These are phyloP conservation scores for Solanum infundibuliforme DNA, from an alignment of 257 asterid species.

Conservation along the genomic window DNA sequence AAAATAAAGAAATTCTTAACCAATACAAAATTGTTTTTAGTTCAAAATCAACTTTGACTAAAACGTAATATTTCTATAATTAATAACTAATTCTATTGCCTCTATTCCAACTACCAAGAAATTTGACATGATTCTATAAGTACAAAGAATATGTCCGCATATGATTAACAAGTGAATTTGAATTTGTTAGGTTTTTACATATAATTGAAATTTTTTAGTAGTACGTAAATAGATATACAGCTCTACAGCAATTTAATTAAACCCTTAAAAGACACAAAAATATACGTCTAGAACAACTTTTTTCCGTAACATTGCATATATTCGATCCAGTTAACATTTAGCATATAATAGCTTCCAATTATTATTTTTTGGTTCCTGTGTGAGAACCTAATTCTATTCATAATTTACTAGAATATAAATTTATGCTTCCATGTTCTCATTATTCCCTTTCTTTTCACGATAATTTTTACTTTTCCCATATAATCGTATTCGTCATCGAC, in stretches of 20 bases:
- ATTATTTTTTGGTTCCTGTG: too few relatives aligned
- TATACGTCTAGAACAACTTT: neutral
- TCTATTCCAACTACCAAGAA: neutral
- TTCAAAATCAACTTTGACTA: neutral
- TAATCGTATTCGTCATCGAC: rapidly evolving
- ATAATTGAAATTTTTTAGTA: neutral
- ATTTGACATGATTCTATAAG: neutral
- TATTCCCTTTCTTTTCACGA: neutral
- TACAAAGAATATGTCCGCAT: neutral
- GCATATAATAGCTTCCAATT: neutral
- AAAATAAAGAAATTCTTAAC: neutral
- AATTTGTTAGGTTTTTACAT: neutral
- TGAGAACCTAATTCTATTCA: neutral
- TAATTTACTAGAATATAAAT: neutral
- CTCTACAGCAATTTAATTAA: neutral
- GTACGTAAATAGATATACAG: neutral
- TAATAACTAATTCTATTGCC: neutral
- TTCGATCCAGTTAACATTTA: neutral
- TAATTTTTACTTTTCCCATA: rapidly evolving
- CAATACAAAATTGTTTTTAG: neutral
- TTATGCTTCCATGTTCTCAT: neutral
- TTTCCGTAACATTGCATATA: neutral
- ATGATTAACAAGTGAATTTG: neutral
- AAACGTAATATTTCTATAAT: neutral
- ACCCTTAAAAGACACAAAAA: neutral